Conservation (phyloP, 164 flowering plant species). For the Euptelea pleiosperma region DNA sequence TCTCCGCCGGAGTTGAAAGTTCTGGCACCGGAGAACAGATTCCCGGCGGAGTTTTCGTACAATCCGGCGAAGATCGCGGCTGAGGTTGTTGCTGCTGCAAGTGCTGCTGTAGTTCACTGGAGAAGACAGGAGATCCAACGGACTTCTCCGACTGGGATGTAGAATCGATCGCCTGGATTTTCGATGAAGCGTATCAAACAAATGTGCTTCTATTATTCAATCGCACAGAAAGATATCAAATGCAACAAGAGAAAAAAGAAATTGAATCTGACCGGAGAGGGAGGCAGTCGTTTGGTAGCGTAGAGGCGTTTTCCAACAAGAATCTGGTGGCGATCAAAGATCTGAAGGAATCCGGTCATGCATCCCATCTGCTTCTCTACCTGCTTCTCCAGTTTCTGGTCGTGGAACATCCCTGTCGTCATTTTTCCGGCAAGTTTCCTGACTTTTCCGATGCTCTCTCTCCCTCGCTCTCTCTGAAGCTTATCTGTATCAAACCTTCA, state of each 20-base stretch:
- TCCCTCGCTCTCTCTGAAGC: constrained; percentile 6
- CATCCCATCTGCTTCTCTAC: constrained; percentile 90
- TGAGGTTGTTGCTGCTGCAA: too few species aligned
- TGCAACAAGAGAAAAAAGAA: too few species aligned
- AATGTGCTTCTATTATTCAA: too few species aligned
- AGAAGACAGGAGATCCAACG: constrained; percentile 31
- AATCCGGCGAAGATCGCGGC: too few species aligned
- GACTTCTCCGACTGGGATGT: constrained; percentile 29
- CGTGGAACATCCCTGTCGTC: constrained; percentile 46
- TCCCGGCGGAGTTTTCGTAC: constrained; percentile 11
- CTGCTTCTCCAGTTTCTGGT: constrained; percentile 68
- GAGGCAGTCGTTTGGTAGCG: constrained; percentile 63
- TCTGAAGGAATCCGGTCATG: constrained; percentile 87
- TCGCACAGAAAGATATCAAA: too few species aligned
- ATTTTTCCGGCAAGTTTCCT: too few species aligned
- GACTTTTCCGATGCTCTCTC: background rate
- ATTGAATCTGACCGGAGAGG: constrained; percentile 21
- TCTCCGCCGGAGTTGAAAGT: constrained; percentile 8
- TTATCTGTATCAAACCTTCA: background rate
- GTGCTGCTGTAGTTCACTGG: constrained; percentile 16
- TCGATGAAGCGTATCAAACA: background rate
- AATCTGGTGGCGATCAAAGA: constrained; percentile 82
- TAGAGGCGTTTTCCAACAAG: constrained; percentile 62
- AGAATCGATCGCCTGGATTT: constrained; percentile 37
- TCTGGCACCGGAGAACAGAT: constrained; percentile 26